phyloP scores from a whole-genome alignment of 306 rosid species.

The Begonia masoniana region DNA sequence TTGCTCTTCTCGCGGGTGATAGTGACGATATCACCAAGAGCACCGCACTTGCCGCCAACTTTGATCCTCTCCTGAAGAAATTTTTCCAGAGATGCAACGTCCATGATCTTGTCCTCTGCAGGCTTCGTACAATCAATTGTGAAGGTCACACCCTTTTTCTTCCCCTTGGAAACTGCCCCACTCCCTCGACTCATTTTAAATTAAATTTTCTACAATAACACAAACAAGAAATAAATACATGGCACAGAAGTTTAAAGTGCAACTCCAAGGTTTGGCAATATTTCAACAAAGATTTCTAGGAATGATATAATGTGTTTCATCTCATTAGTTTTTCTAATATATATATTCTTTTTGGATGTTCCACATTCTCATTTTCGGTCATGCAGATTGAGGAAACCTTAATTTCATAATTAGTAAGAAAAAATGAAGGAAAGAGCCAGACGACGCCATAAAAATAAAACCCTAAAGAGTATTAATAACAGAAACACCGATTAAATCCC shows the following conservation, averaged over 20 bases:
- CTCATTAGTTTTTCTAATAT: too few relatives aligned
- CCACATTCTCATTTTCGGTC: too few relatives aligned
- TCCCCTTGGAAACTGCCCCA: conserved; percentile 31
- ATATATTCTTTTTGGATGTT: too few relatives aligned
- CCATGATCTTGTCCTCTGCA: conserved; percentile 49
- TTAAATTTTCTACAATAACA: conserved; percentile 4
- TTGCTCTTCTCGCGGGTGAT: conserved; percentile 64
- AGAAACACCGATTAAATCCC: too few relatives aligned
- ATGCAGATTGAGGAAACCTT: too few relatives aligned
- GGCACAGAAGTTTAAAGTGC: too few relatives aligned
- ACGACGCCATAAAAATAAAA: too few relatives aligned
- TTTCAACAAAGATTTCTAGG: too few relatives aligned
- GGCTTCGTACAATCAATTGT: conserved; percentile 46
- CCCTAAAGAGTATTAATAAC: too few relatives aligned
- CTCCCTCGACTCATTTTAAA: conserved; percentile 35
- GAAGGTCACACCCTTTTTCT: conserved; percentile 39
- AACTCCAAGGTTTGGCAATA: neutral
- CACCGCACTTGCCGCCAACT: conserved; percentile 64
- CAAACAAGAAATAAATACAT: neutral
- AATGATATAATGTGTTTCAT: too few relatives aligned
- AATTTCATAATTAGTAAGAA: too few relatives aligned
- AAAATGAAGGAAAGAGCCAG: too few relatives aligned
- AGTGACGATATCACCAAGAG: conserved; percentile 64
- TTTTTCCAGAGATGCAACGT: conserved; percentile 44
- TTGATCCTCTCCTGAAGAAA: conserved; percentile 50